Base-by-base conservation (phyloP, 1,139 yeast species). In the Protomyces lactucae-debilis region DNA sequence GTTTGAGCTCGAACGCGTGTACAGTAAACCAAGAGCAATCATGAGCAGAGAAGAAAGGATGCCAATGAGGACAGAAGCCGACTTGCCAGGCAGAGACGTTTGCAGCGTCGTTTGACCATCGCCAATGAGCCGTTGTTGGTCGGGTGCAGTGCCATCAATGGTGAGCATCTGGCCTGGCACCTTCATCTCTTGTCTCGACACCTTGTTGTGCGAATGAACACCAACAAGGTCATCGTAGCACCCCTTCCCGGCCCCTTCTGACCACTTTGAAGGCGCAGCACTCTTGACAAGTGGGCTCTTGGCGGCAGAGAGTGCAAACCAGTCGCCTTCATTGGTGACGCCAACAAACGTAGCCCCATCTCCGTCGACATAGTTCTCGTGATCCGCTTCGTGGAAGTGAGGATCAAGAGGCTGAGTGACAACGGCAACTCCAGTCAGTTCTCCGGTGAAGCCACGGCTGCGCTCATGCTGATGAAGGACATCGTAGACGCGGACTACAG, bases 231-330 rank as follows among this genome's bases (percentile, higher is more conserved):
- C 63, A 14, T 52, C 63, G 12, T 25, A n/a, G 9, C 52, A 16
- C 21, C 63, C 63, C 6, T 9, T 9, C 39, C 63, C 57, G 9
- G 63, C 67, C 32, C 69, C 57, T 54, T 72, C 72, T 18, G 57
- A 52, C 79, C 78, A 78, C 2, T 66, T 65, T 0, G 80, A 77
- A 0, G 68, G 71, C 65, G 96, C 93, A 0, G 97, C 95, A 32
- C 89, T 83, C 67, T 85, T 84, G 23, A 92, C 91, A 61, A 91
- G 75, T 0, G 97, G 97, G 72, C 86, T 92, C 70, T 85, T 81
- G 35, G 75, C 74, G 69, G 85, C 88, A 37, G 96, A 87, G 82
- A 92, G 80, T 10, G 97, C 97, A 77, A 83, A 89, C 97, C 97
- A 91, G 60, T 88, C 86, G 3, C 85, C 84, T 64, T 80, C 80